Evolutionary conservation across 192 early-diverging fungal species (phyloP).

Genomic region (Dimargaris cristalligena): DNA sequence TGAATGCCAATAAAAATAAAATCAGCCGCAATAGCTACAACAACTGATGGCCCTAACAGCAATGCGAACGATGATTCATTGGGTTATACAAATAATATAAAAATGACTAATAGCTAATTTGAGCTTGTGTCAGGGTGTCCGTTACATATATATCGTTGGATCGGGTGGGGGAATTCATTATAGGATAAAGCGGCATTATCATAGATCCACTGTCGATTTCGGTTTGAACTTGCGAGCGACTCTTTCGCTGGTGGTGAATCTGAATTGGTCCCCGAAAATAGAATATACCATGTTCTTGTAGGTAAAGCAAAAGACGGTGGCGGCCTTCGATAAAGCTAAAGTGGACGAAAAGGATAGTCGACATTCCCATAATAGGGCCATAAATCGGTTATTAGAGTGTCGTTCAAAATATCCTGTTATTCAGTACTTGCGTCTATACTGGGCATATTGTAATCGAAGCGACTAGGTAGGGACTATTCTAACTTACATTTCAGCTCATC

Average conservation of each 20-base stretch:
- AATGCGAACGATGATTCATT: no score
- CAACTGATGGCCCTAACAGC: no score
- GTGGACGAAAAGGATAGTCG: slow-evolving; percentile 7
- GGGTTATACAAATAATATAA: no score
- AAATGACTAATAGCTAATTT: no score
- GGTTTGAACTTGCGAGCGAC: slow-evolving; percentile 24
- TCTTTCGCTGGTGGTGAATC: slow-evolving; percentile 49
- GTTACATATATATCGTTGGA: no score
- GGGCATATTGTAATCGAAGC: background rate
- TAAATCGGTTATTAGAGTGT: background rate
- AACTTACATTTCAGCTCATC: slow-evolving; percentile 39
- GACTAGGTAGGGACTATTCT: no score
- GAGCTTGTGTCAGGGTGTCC: no score
- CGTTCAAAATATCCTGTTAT: background rate
- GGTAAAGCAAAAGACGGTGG: slow-evolving; percentile 34
- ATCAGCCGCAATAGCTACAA: no score
- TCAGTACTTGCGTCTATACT: background rate
- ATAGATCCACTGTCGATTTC: background rate
- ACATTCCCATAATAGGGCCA: background rate
- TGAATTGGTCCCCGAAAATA: slow-evolving; percentile 66
- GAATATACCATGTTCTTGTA: slow-evolving; percentile 31
- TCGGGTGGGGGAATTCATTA: no score
- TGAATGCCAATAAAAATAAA: no score
- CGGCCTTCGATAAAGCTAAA: slow-evolving; percentile 53
- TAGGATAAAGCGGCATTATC: no score